These are phyloP conservation scores for Pichia kluyveri DNA, from an alignment of 805 yeast species.

Conservation along the genomic window DNA sequence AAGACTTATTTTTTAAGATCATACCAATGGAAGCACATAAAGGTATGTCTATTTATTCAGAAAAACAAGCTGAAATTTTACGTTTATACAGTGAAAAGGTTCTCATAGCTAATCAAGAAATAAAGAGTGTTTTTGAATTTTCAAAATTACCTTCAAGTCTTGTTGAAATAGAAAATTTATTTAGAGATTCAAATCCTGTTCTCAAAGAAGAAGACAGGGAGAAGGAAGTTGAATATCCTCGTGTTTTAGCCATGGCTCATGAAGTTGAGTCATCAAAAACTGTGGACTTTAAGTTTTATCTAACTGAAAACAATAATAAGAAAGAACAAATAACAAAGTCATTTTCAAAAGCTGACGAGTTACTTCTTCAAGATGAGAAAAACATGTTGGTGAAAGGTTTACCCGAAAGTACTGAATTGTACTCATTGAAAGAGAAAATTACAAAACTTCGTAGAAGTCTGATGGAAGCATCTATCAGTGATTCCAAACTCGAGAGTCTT, in stretches of 20 bases:
- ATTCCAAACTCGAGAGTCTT: slow-evolving; percentile 40
- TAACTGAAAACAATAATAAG: neutral
- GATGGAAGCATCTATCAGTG: slow-evolving; percentile 53
- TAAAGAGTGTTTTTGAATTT: slow-evolving; percentile 70
- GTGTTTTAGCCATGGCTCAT: slow-evolving; percentile 30
- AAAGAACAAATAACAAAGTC: neutral
- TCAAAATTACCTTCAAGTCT: slow-evolving; percentile 66
- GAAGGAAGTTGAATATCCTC: slow-evolving; percentile 29
- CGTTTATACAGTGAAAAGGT: slow-evolving; percentile 66
- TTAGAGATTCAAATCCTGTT: slow-evolving; percentile 9
- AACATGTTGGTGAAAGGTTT: slow-evolving; percentile 12
- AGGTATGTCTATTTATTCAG: slow-evolving; percentile 78
- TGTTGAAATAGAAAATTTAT: slow-evolving; percentile 37
- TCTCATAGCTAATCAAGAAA: slow-evolving; percentile 73
- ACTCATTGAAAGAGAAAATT: slow-evolving; percentile 40
- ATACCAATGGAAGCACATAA: slow-evolving; percentile 86
- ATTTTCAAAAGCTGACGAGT: slow-evolving; percentile 3
- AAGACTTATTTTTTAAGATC: slow-evolving; percentile 64
- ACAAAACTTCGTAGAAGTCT: slow-evolving; percentile 50
- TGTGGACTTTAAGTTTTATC: neutral
- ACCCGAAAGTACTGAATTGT: slow-evolving; percentile 1
- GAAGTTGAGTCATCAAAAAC: slow-evolving; percentile 18
- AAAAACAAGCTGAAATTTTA: slow-evolving; percentile 70
- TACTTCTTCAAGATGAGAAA: slow-evolving; percentile 29
- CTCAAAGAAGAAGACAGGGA: slow-evolving; percentile 14